Base-by-base conservation (phyloP, 1,139 yeast genomes). In the Lodderomyces pseudojiufengensis region DNA sequence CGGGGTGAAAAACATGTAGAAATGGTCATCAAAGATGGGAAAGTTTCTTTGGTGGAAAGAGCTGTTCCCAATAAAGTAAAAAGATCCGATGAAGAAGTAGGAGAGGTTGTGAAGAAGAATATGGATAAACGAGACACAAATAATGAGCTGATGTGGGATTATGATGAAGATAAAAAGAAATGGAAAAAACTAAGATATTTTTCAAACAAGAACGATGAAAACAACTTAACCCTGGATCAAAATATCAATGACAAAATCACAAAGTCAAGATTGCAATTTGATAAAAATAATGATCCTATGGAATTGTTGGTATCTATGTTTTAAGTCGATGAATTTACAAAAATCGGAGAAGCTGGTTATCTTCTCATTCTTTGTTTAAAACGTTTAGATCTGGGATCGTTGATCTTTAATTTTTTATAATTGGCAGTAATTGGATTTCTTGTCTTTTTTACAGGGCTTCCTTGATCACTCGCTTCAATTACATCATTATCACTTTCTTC, bases 21-120 rank as follows among this genome's bases (percentile, higher is more conserved):
- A 46, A 80, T 92, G 73, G 78, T 82, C 14, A 79, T 92, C 14
- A 70, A 74, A 35, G 83, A 90, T 46, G 95, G 95, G n/a, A 84
- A 85, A 52, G 95, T 82, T 4, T 61, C 63, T 3, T 68, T 69
- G 75, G 71, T 69, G n/a, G 76, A 70, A 39, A 63, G 58, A 39
- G 49, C 48, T 18, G 43, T 47, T 2, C 39, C 49, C 1, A 32
- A 31, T 10, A 55, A 50, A 2, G 61, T 49, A 3, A 49, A 48
- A 7, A 49, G 48, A 13, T 50, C 51, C 10, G 42, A 44, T 4
- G 68, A 62, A 9, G 63, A 65, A 28, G 47, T 43, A 8, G 54
- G 50, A 5, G 42, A 49, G 3, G 48, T 56, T 26, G 36, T 65
- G 10, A 59, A 55, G 37, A 44, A 40, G 27, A 39, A 44, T 24